Evolutionary conservation across 345 rosid genomes (phyloP), one percentile per base, ranked within the genome.

Genomic region (Moricandia moricandioides): DNA sequence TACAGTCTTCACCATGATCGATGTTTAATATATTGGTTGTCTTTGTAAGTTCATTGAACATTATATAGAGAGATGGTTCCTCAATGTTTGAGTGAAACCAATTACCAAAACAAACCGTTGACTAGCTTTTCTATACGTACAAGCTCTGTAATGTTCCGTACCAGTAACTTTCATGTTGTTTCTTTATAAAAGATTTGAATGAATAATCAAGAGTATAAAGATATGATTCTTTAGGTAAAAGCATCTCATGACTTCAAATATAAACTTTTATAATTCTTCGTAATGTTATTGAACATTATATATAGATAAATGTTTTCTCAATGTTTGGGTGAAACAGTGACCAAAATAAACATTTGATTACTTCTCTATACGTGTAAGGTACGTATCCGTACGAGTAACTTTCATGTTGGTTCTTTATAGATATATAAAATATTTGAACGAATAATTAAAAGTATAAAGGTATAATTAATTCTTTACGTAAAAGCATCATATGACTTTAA

Each of bases 31-130:
- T 29, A 1, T 29, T 29, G 31, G 31, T 29, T 29, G 31, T 29
- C 31, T 29, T 29, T 37, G 43, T 37, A 37, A 34, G 10, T 11
- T 37, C 47, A 45, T 31, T 2, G 7, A 57, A 5, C 47, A 31
- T 67, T 68, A 75, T 61, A 75, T 61, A 51, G 69, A 61, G 30
- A 21, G 26, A 33, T 72, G 35, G 37, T 34, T 47, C 21, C 67
- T 60, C 47, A 60, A 45, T 51, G 62, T 72, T 34, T 59, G 47
- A 16, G 6, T 33, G 45, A 37, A 6, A 61, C 71, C 43, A 31
- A 30, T 52, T 56, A 55, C 77, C 56, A 65, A 54, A 14, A 27
- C 33, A 73, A 24, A 73, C 14, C 10, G 27, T 55, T 73, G 63
- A 65, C 61, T 61, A n/a, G 54, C 54, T 75, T 49, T 29, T 59